Evolutionary conservation across 805 yeast species (phyloP), one percentile per base, ranked within the genome.

Genomic region (Helenozyma baotianmanensis): DNA sequence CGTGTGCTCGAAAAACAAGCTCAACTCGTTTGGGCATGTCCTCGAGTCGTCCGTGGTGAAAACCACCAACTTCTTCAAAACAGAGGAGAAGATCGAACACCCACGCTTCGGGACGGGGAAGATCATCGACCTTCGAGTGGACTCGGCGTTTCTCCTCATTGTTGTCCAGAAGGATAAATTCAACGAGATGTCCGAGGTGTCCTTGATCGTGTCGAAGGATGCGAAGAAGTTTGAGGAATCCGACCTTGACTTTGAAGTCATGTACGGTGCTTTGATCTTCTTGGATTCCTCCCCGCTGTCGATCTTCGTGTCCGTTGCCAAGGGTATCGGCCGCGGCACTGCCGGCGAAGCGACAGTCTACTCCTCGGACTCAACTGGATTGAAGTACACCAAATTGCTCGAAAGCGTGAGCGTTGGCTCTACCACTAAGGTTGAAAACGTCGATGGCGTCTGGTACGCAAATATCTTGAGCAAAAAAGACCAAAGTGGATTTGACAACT

Each of bases 371-470:
- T 77, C 84, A 3, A 56, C 74, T 9, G 86, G 88, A 1, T 53
- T 74, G 21, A 64, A 59, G 33, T 80, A 75, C 51, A 46, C 48
- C 1, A 62, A 64, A 27, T 54, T 72, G n/a, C 48, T 75, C 19
- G 68, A 65, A 9, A 54, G 64, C 23, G 60, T 71, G 9, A 50
- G 59, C 7, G 19, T 17, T 17, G 26, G 64, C 63, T 60, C 68
- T 16, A 51, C 72, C 13, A 63, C 62, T 23, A 70, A 69, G 40
- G 62, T 78, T 13, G 64, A 69, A 38, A 65, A 63, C 13, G 62
- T 78, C 17, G 84, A 80, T 38, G 89, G 88, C 8, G 69, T 75
- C 11, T 72, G 82, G 72, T 48, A 82, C 29, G 70, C 76, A 8
- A 73, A 72, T 45, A 21, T 56, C 36, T 52, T 53, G 11, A 40